Base-by-base conservation (phyloP, 164 flowering plant genomes). In the Sedum album region DNA sequence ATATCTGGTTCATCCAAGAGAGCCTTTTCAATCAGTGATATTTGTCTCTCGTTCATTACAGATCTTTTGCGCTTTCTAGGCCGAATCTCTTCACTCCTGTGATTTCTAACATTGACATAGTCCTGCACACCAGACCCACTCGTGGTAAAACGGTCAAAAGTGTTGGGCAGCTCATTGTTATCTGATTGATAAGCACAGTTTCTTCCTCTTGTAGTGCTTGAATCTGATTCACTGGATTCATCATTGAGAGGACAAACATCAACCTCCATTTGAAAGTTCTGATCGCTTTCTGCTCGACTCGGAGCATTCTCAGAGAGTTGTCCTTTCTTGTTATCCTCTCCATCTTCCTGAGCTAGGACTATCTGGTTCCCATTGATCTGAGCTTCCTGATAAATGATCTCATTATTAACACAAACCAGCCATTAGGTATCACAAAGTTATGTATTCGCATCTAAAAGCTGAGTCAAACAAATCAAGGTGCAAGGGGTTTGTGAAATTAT, bases 1-100 rank as follows among this genome's bases (percentile, higher is more conserved):
- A 94, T 84, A 55, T 86, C 89, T 75, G 98, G 98, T 79, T 94
- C 97, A 64, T 82, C 90, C 73, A 84, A 48, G 31, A 94, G 89
- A 30, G 90, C 98, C 71, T 69, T 79, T 78, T 94, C 98, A 67
- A 94, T 82, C 4, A 90, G 39, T 17, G 75, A 55, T 17, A 87
- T 82, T 75, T 94, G 97, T 61, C 78, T 78, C 31, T 87, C 93
- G 75, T 89, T 94, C 98, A 94, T 91, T 66, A 94, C 82, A 51
- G 86, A 85, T 68, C 97, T 81, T 76, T 91, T 94, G 70, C 98
- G 78, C 78, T 91, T 94, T 48, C 85, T 83, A 53, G 75, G 82
- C 44, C 82, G 90, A 72, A 81, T 90, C 70, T 89, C 96, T 36
- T 84, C 90, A 68, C 73, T 17, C 31, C 72, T 83, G 30, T 71